Evolutionary conservation across 768 basidiomycete species (phyloP).

Genomic region (Rhodotorula graminis): DNA sequence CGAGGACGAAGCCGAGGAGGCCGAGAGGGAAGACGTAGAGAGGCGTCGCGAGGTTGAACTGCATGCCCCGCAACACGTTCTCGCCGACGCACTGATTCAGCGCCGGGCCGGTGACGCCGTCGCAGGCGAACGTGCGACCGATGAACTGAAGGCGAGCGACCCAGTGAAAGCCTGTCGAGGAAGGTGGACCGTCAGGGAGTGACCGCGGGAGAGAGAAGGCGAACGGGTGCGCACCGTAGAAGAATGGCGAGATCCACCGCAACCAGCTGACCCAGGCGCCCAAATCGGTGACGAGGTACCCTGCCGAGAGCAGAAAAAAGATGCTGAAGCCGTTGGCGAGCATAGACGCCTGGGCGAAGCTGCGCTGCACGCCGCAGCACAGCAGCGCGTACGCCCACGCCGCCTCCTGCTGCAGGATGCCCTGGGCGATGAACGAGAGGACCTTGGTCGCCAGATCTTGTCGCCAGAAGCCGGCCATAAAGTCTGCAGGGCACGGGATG

Average conservation of each 20-base stretch:
- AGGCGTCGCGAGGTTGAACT: slow-evolving; percentile 43
- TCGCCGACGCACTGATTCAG: slow-evolving; percentile 47
- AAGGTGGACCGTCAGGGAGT: neutral
- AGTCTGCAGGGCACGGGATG: neutral
- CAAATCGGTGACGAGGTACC: slow-evolving; percentile 26
- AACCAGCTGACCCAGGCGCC: slow-evolving; percentile 46
- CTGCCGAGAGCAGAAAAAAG: neutral
- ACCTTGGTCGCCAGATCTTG: slow-evolving; percentile 49
- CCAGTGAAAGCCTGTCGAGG: slow-evolving; percentile 43
- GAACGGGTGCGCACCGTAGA: neutral
- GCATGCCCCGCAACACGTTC: slow-evolving; percentile 48
- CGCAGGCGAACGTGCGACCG: slow-evolving; percentile 43
- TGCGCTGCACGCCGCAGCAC: slow-evolving; percentile 44
- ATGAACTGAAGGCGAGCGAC: slow-evolving; percentile 50
- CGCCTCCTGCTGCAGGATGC: slow-evolving; percentile 35
- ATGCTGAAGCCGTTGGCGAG: slow-evolving; percentile 43
- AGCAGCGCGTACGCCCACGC: slow-evolving; percentile 44
- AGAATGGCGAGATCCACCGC: slow-evolving; percentile 47
- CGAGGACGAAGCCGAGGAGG: slow-evolving; percentile 45
- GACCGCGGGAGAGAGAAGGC: neutral
- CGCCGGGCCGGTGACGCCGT: slow-evolving; percentile 40
- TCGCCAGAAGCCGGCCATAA: slow-evolving; percentile 46
- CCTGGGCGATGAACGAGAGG: slow-evolving; percentile 46
- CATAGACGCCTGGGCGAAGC: slow-evolving; percentile 47
- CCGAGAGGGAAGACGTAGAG: slow-evolving; percentile 42